These are phyloP conservation scores for Capsicum rhomboideum DNA, from an alignment of 257 asterid genomes.

Conservation along the genomic window DNA sequence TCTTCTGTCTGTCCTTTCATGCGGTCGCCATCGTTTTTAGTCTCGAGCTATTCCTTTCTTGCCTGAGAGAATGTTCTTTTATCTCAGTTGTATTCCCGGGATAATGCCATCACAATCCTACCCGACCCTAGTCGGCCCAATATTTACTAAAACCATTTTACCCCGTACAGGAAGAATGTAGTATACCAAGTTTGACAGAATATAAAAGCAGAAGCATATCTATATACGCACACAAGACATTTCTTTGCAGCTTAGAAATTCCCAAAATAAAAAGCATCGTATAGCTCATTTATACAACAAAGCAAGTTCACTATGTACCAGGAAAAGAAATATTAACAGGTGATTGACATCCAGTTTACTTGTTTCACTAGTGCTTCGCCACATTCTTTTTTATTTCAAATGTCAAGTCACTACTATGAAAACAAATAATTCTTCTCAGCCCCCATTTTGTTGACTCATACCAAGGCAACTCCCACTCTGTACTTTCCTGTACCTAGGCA, in stretches of 20 bases:
- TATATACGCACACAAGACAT: neutral
- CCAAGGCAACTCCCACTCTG: neutral
- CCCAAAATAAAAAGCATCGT: neutral
- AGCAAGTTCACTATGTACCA: neutral
- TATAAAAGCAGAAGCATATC: neutral
- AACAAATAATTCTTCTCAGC: neutral
- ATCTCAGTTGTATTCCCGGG: no score
- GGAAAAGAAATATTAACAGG: neutral
- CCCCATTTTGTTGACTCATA: neutral
- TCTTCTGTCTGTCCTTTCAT: no score
- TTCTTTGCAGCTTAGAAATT: neutral
- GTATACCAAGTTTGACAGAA: neutral
- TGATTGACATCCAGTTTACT: neutral
- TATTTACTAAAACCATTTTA: neutral
- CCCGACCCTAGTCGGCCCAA: no score
- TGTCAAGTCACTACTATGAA: neutral
- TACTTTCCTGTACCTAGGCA: neutral
- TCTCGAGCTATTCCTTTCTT: no score
- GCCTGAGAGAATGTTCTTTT: no score
- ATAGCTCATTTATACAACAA: neutral
- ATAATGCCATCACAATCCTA: no score
- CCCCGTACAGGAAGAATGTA: neutral
- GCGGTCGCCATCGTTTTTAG: no score
- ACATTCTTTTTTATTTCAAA: neutral
- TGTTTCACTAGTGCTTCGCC: neutral